A percentile compares a stretch with the other conserved stretches of the same genome.
Conservation (phyloP, 2,329 filamentous ascomycete genomes). For the Fusarium drepaniforme region DNA sequence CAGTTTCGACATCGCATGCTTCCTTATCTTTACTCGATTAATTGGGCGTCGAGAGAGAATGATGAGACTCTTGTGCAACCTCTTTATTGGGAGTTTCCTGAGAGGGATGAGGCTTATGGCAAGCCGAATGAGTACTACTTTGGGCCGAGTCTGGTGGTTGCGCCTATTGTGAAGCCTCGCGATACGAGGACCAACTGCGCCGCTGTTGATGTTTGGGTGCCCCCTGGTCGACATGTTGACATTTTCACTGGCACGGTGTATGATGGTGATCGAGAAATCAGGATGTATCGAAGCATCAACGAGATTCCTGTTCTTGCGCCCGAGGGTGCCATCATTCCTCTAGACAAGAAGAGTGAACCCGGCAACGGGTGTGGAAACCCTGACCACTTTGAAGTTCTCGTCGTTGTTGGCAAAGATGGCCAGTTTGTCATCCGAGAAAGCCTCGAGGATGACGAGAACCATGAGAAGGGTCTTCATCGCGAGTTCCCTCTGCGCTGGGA, state of each 20-base stretch:
- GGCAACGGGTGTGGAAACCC: constrained; percentile 63
- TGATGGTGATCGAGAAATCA: constrained; percentile 65
- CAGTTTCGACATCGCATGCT: constrained; percentile 69
- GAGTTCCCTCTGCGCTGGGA: background rate
- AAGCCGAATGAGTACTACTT: constrained; percentile 71
- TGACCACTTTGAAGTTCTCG: constrained; percentile 59
- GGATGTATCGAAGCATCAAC: constrained; percentile 62
- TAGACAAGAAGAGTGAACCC: constrained; percentile 59
- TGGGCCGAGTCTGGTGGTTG: constrained; percentile 67
- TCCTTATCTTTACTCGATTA: constrained; percentile 72
- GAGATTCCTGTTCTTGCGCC: constrained; percentile 65
- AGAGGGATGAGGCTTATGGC: constrained; percentile 64
- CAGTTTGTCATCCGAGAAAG: constrained; percentile 64
- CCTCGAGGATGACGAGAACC: constrained; percentile 1
- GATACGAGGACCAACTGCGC: constrained; percentile 60
- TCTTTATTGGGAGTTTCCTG: constrained; percentile 72
- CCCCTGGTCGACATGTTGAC: constrained; percentile 66
- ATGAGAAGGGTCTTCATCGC: background rate
- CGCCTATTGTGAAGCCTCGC: constrained; percentile 66
- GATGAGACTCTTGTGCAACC: constrained; percentile 69
- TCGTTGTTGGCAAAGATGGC: constrained; percentile 61
- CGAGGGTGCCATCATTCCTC: constrained; percentile 69
- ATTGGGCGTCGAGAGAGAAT: constrained; percentile 57
- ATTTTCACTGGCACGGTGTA: constrained; percentile 70
- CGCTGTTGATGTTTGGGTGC: constrained; percentile 67